phyloP scores from a whole-genome alignment of 2,329 filamentous ascomycete species.

The Ceratocystis huliohia region DNA sequence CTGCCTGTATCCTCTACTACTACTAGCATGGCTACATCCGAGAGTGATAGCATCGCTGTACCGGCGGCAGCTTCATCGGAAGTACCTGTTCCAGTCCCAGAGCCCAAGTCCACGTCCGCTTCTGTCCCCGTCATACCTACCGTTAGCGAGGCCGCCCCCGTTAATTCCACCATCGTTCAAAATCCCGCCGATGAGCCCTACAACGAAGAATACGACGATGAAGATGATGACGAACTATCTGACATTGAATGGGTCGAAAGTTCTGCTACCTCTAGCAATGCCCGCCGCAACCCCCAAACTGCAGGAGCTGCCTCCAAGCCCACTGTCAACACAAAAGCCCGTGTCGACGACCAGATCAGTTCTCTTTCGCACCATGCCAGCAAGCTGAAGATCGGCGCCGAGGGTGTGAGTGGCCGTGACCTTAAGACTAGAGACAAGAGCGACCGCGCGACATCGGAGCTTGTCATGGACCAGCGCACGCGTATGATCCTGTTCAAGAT shows the following conservation, averaged over 20 bases:
- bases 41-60: not conserved
- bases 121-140: not conserved
- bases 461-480: constrained; percentile 86
- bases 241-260: constrained; percentile 23
- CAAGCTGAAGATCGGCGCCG: constrained; percentile 51
- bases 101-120: not conserved
- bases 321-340: constrained; percentile 62
- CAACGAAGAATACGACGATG: constrained; percentile 51
- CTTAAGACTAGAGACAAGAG: constrained; percentile 67
- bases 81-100: constrained; percentile 22
- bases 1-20: constrained; percentile 20
- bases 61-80: constrained; percentile 5
- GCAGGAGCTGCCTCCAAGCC: constrained; percentile 38
- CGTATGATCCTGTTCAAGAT: constrained; percentile 93
- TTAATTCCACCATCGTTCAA: constrained; percentile 11
- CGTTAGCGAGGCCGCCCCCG: not conserved
- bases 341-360: constrained; percentile 76
- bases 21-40: constrained; percentile 23
- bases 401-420: constrained; percentile 26
- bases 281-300: constrained; percentile 20
- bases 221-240: constrained; percentile 41
- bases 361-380: constrained; percentile 72
- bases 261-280: not conserved
- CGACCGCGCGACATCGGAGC: constrained; percentile 85
- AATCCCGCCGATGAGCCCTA: constrained; percentile 29